phyloP scores from a whole-genome alignment of 2,329 filamentous ascomycete genomes.

The Zasmidium angulare region DNA sequence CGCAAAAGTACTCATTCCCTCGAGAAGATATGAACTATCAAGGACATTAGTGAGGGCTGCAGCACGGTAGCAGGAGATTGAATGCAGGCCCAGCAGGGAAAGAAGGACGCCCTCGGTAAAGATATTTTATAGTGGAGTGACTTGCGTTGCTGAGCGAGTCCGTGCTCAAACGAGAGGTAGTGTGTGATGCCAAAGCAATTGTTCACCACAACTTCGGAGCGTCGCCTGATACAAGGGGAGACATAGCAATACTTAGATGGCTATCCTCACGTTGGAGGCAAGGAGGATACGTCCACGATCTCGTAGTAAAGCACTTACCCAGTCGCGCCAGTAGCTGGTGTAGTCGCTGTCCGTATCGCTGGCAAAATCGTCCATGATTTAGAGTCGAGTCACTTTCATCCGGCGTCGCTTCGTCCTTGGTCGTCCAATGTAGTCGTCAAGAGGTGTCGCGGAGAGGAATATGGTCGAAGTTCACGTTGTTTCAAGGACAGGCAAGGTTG shows the following conservation, averaged over 20 bases:
- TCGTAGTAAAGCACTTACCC: conserved; percentile 61
- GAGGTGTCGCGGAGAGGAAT: no score
- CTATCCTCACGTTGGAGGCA: not conserved
- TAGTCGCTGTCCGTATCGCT: conserved; percentile 99
- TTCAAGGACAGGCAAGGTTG: not conserved
- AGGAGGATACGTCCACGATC: not conserved
- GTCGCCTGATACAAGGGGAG: no score
- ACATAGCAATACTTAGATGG: no score
- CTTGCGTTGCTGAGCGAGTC: no score
- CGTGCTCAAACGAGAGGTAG: no score
- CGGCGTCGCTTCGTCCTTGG: not conserved
- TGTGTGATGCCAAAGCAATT: no score
- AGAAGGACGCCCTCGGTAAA: no score
- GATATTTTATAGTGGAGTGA: no score
- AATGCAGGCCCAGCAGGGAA: no score
- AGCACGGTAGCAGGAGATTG: not conserved
- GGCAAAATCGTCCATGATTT: conserved; percentile 88
- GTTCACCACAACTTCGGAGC: no score
- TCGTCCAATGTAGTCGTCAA: no score
- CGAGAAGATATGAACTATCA: conserved; percentile 91
- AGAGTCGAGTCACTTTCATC: not conserved
- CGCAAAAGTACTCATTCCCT: conserved; percentile 99
- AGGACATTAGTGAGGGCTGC: conserved; percentile 9
- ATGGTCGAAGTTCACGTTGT: not conserved
- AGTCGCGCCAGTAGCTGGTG: conserved; percentile 98